Base-by-base conservation (phyloP, 1,284 basidiomycete genomes). In the Cutaneotrichosporon sp. region DNA sequence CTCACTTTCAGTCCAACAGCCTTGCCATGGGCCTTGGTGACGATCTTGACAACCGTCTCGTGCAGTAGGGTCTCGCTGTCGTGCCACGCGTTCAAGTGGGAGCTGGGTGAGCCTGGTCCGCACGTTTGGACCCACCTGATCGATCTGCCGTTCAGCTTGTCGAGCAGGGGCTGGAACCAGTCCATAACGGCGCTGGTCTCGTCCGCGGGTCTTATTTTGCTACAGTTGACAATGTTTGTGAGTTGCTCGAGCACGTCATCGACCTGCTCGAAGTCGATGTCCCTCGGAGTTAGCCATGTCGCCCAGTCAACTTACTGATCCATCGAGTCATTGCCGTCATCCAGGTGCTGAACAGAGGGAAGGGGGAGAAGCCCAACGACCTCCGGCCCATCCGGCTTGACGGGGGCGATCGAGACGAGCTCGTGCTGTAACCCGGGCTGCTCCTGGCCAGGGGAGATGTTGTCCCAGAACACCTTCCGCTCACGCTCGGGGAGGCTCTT, bases 71-170 rank as follows among this genome's bases (percentile, higher is more conserved):
- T 25, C 29, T 59, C 47, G 27, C 42, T 54, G 42, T 54, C 22
- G 31, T 34, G 51, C 51, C 51, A 59, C 22, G 25, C 24, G 27
- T 33, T 38, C 18, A 45, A 9, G 10, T 52, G 56, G 5, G 27
- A 7, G 36, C 56, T 58, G 31, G 1, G 45, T 56, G 18, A 56
- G 45, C 45, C 29, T 9, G 1, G 4, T 16, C 11, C 13, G 13
- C 7, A 2, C 13, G 5, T 1, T 25, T 27, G 6, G 4, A 54
- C 54, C 14, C 10, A 58, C 57, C 29, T 36, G 9, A 58, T 58
- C 5, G 27, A 27, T 2, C 13, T 16, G 11, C 57, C 57, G 14
- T 58, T 27, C 7, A 58, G 42, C 31, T 29, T 38, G 14, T n/a
- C 20, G 10, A 51, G 24, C 20, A 53, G 29, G 7, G 42, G 22